Evolutionary conservation across 2,329 filamentous ascomycete species (phyloP).

Genomic region (Fusarium falciforme): DNA sequence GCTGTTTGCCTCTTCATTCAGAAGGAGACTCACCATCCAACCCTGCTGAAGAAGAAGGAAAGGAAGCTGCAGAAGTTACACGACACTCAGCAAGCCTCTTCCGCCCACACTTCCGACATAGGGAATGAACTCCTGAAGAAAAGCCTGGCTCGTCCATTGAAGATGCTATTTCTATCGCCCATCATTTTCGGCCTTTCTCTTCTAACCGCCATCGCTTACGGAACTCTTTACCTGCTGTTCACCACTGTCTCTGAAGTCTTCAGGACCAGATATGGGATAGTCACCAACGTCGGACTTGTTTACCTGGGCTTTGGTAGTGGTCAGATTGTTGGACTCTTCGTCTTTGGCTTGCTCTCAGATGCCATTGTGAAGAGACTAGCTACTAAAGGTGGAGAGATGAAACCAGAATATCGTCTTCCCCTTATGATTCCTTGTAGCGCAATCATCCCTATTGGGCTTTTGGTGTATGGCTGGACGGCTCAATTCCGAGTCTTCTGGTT

Average conservation of each 20-base stretch:
- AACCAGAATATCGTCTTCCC: conserved; percentile 30
- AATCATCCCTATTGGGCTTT: conserved; percentile 29
- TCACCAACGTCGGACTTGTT: conserved; percentile 47
- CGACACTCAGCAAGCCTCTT: background rate
- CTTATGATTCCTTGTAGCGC: conserved; percentile 15
- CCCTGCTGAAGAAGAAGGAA: background rate
- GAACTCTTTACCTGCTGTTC: conserved; percentile 63
- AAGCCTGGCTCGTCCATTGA: background rate
- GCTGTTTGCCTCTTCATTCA: background rate
- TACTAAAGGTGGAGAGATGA: conserved; percentile 4
- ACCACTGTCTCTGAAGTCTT: conserved; percentile 65
- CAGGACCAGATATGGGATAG: conserved; percentile 46
- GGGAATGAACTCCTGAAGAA: background rate
- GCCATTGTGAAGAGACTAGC: background rate
- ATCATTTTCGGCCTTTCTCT: conserved; percentile 58
- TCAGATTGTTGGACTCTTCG: conserved; percentile 4
- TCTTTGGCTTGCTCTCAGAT: conserved; percentile 12
- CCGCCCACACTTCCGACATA: background rate
- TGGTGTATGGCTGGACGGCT: conserved; percentile 45
- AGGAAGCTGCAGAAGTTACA: background rate
- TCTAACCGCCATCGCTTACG: conserved; percentile 63
- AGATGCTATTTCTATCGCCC: conserved; percentile 49
- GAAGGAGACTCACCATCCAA: background rate
- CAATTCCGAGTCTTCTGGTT: conserved; percentile 63
- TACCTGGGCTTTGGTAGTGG: conserved; percentile 61